Conservation (phyloP, 305 asterid species). For the Solanum chacoense region DNA sequence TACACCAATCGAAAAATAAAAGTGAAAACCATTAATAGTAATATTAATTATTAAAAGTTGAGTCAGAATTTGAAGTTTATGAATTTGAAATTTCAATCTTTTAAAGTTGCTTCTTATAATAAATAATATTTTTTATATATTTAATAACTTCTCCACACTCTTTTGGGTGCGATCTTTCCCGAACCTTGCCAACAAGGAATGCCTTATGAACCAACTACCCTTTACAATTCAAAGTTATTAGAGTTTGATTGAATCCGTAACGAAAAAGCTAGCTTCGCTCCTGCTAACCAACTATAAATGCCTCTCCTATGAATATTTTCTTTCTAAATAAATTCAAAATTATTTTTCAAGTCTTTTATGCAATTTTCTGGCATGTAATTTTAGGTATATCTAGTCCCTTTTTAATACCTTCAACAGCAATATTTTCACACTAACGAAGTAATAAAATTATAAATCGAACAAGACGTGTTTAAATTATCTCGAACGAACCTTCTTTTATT, state of each 20-base stretch:
- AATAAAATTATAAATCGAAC: background rate
- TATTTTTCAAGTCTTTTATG: background rate
- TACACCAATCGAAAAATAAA: background rate
- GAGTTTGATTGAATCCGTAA: background rate
- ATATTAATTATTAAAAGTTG: background rate
- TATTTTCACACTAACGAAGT: background rate
- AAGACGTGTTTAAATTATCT: background rate
- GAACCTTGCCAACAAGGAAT: background rate
- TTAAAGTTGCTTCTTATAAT: background rate
- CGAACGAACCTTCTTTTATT: background rate
- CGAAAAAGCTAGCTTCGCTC: fast-evolving
- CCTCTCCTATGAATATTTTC: background rate
- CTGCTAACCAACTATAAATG: background rate
- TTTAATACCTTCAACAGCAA: background rate
- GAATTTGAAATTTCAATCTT: background rate
- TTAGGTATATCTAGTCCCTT: background rate
- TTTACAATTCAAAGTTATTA: background rate
- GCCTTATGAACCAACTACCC: background rate
- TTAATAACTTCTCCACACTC: background rate
- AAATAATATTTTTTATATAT: background rate
- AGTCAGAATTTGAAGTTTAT: background rate
- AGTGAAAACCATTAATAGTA: background rate
- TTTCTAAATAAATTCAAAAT: background rate
- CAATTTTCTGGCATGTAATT: background rate
- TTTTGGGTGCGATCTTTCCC: background rate